These are phyloP conservation scores for Boletus rubropictus DNA, from an alignment of 768 basidiomycete genomes.

Conservation along the genomic window DNA sequence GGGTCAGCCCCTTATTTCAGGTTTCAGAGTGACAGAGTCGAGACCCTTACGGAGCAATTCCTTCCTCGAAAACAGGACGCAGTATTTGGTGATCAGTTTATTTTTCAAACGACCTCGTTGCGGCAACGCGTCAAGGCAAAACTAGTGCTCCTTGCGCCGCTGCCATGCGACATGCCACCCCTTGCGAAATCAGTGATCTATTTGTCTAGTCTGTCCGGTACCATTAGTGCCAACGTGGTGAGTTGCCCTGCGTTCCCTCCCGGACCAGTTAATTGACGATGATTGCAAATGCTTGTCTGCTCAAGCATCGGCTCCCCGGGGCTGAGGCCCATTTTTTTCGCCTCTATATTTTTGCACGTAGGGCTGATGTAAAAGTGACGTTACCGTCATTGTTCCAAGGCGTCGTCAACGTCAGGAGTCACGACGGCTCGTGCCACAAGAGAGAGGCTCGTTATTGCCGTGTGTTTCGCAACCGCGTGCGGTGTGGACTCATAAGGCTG, in stretches of 20 bases:
- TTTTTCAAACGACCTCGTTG: constrained; percentile 21
- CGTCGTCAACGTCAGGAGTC: constrained; percentile 20
- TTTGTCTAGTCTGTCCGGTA: constrained; percentile 25
- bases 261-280: background rate
- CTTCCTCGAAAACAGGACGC: constrained; percentile 27
- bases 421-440: constrained; percentile 8
- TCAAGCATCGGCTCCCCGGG: constrained; percentile 22
- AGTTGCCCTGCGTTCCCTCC: constrained; percentile 9
- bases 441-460: constrained; percentile 18
- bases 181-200: constrained; percentile 32
- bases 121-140: constrained; percentile 25
- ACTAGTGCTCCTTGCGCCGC: constrained; percentile 23
- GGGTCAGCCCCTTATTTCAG: background rate
- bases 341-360: constrained; percentile 27
- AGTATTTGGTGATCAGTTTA: constrained; percentile 28
- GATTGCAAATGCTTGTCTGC: constrained; percentile 2
- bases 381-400: constrained; percentile 27
- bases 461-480: constrained; percentile 23
- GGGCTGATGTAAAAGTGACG: constrained; percentile 25
- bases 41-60: constrained; percentile 24
- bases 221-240: constrained; percentile 24
- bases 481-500: constrained; percentile 19
- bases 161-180: constrained; percentile 24
- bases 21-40: constrained; percentile 19
- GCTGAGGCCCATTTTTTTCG: constrained; percentile 29